These are phyloP conservation scores for Furcasterigmium furcatum DNA, from an alignment of 2,329 filamentous ascomycete species.

Conservation along the genomic window DNA sequence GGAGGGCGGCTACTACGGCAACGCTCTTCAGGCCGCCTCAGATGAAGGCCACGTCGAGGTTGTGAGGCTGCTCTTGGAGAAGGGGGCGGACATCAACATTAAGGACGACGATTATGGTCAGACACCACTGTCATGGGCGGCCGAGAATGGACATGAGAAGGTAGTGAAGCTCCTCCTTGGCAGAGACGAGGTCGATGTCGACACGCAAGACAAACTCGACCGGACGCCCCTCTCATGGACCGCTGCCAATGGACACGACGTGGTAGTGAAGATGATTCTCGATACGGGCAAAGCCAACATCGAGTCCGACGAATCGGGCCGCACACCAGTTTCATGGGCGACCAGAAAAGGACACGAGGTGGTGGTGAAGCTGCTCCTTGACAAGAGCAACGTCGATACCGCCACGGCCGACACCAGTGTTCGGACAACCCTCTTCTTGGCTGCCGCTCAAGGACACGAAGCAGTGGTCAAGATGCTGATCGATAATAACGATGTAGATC, in stretches of 20 bases:
- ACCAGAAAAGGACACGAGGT: not conserved
- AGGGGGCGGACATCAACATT: not conserved
- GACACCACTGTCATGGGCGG: slow-evolving; percentile 12
- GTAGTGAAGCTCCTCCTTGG: slow-evolving; percentile 13
- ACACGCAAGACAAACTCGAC: slow-evolving; percentile 8
- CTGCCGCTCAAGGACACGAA: not conserved
- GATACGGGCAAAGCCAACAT: not conserved
- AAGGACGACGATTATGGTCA: slow-evolving; percentile 2
- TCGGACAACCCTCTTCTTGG: not conserved
- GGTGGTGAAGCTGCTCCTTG: not conserved
- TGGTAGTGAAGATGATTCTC: slow-evolving; percentile 8
- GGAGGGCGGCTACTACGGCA: not conserved
- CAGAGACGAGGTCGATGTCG: slow-evolving; percentile 7
- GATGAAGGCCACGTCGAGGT: not conserved
- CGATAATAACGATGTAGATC: not conserved
- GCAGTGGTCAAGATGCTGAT: not conserved
- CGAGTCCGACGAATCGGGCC: not conserved
- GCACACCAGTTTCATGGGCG: not conserved
- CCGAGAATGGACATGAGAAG: slow-evolving; percentile 5
- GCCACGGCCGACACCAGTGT: not conserved
- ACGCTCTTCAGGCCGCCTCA: not conserved
- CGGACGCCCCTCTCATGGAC: slow-evolving; percentile 14
- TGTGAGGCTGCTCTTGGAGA: slow-evolving; percentile 1
- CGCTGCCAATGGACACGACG: slow-evolving; percentile 9
- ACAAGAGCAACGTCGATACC: not conserved